A percentile compares a stretch with the other conserved stretches of the same genome.
Conservation (phyloP, 2,329 filamentous ascomycete species). For the Calonectria multiphialidica region DNA sequence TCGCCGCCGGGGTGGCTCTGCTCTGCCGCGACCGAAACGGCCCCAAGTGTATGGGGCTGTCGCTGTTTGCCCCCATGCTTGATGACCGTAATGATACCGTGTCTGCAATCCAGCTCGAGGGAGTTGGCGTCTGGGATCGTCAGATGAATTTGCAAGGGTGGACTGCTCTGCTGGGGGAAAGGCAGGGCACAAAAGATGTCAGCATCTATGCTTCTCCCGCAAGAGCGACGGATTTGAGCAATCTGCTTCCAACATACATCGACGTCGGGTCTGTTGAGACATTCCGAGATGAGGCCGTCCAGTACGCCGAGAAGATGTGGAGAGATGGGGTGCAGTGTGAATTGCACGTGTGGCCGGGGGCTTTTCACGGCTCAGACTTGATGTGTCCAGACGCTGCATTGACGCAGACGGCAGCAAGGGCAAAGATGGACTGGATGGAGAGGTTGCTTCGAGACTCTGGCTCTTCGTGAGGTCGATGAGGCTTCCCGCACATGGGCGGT, state of each 20-base stretch:
- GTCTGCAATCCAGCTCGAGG: neutral
- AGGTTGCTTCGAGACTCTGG: neutral
- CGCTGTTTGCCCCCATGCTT: constrained; percentile 29
- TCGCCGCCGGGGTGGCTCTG: constrained; percentile 22
- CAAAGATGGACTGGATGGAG: neutral
- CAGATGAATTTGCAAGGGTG: neutral
- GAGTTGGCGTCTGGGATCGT: neutral
- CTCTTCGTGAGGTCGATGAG: neutral
- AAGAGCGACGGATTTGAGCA: neutral
- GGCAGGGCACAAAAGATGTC: neutral
- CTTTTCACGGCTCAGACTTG: neutral
- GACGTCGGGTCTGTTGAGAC: neutral
- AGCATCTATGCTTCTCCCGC: neutral
- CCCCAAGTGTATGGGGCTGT: constrained; percentile 21
- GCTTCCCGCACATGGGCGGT: too few species aligned
- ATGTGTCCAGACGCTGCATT: neutral
- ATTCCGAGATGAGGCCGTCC: neutral
- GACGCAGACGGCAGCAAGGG: neutral
- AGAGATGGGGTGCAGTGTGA: neutral
- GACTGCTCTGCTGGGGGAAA: neutral
- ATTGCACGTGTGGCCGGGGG: neutral
- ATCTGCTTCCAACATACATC: neutral
- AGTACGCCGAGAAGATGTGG: neutral
- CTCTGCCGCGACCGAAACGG: constrained; percentile 17
- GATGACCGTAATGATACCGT: constrained; percentile 21